Conservation (phyloP, 352 stramenopile species). For the Pythium volutum region DNA sequence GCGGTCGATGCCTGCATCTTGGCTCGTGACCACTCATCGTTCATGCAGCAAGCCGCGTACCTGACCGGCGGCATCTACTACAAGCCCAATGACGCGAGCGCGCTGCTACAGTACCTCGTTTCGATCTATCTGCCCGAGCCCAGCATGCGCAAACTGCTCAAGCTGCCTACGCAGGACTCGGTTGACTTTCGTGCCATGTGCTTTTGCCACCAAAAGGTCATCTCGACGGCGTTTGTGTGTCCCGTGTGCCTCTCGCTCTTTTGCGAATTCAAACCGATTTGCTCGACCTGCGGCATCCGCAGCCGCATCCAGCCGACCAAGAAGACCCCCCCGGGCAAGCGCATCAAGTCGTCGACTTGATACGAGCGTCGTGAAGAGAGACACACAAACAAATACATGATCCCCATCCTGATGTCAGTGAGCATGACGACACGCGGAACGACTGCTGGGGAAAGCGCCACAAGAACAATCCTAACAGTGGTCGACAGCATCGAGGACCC, state of each 20-base stretch:
- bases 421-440: not conserved
- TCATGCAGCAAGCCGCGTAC: conserved; percentile 88
- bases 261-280: conserved; percentile 85
- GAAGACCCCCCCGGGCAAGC: conserved; percentile 55
- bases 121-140: conserved; percentile 84
- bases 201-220: conserved; percentile 85
- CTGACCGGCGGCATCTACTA: conserved; percentile 87
- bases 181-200: conserved; percentile 89
- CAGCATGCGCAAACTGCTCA: conserved; percentile 75
- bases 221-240: conserved; percentile 82
- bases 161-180: conserved; percentile 80
- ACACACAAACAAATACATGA: not conserved
- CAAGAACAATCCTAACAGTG: conserved; percentile 24
- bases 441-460: not conserved
- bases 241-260: conserved; percentile 88
- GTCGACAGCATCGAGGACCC: too few relatives aligned
- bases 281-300: conserved; percentile 84
- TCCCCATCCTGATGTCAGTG: not conserved
- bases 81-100: conserved; percentile 65
- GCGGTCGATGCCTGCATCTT: conserved; percentile 82
- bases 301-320: conserved; percentile 78
- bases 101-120: conserved; percentile 81
- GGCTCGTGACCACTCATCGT: conserved; percentile 68
- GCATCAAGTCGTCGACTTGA: conserved; percentile 18
- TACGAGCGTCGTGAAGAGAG: not conserved